phyloP scores from a whole-genome alignment of 2,329 filamentous ascomycete genomes.

The Colletotrichum navitas region DNA sequence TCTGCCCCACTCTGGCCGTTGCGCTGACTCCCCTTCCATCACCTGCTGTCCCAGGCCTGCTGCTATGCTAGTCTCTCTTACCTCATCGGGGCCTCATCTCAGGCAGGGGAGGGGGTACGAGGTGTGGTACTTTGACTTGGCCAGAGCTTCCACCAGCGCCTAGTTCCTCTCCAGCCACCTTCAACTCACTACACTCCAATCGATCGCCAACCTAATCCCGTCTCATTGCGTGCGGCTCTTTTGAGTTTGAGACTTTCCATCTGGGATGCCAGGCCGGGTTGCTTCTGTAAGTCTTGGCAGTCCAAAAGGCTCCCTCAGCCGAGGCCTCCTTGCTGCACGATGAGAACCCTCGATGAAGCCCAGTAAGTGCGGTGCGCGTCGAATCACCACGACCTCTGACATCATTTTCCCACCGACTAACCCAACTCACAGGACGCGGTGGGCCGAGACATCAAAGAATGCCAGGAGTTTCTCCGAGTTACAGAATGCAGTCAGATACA shows the following conservation, averaged over 20 bases:
- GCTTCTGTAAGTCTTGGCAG: conserved; percentile 10
- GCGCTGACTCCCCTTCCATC: background rate
- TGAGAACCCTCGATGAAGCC: conserved; percentile 38
- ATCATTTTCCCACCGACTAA: conserved; percentile 35
- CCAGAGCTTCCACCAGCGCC: conserved; percentile 33
- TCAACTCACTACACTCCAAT: conserved; percentile 30
- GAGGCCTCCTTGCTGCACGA: conserved; percentile 20
- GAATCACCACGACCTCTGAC: conserved; percentile 41
- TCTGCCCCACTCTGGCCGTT: conserved; percentile 6
- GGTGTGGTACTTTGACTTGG: conserved; percentile 28
- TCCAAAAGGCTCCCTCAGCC: conserved; percentile 10
- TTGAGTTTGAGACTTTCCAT: conserved; percentile 6
- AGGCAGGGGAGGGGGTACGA: conserved; percentile 10
- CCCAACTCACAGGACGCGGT: conserved; percentile 67
- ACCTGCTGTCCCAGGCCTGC: background rate
- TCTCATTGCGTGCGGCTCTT: conserved; percentile 13
- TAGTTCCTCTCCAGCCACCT: conserved; percentile 37
- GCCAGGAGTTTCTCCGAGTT: conserved; percentile 71
- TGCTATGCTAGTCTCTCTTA: conserved; percentile 6
- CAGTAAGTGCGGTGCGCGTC: conserved; percentile 34
- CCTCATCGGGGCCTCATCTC: conserved; percentile 18
- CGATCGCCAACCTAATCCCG: conserved; percentile 8
- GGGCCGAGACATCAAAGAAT: conserved; percentile 73
- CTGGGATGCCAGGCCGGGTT: conserved; percentile 24
- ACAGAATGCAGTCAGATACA: conserved; percentile 72